Evolutionary conservation across 2,329 filamentous ascomycete species (phyloP).

Genomic region (Venturia nashicola): DNA sequence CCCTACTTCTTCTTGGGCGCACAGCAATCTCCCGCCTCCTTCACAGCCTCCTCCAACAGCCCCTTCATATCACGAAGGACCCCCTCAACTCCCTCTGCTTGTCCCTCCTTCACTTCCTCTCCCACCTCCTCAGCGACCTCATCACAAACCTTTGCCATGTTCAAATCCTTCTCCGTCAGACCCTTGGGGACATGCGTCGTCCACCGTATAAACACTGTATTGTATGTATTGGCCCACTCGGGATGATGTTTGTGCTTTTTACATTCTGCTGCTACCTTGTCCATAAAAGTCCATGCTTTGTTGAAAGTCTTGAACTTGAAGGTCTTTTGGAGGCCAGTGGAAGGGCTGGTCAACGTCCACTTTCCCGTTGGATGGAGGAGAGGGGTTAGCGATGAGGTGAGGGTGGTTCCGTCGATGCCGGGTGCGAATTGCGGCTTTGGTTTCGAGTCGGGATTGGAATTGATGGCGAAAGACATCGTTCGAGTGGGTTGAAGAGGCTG

Average conservation of each 20-base stretch:
- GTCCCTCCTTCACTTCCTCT: background rate
- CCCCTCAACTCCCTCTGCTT: background rate
- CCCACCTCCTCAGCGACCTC: conserved; percentile 6
- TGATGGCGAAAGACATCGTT: background rate
- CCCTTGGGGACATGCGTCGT: conserved; percentile 10
- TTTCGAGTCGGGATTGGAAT: background rate
- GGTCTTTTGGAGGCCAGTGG: conserved; percentile 2
- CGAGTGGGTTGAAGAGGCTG: background rate
- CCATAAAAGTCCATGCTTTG: conserved; percentile 11
- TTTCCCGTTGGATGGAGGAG: background rate
- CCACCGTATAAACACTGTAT: conserved; percentile 10
- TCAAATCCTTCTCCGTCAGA: conserved; percentile 9
- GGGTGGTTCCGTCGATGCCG: background rate
- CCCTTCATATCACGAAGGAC: background rate
- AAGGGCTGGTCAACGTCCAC: background rate
- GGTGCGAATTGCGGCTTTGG: background rate
- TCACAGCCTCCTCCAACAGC: background rate
- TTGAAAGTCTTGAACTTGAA: conserved; percentile 12
- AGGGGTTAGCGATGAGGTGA: background rate
- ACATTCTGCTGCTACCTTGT: conserved; percentile 6
- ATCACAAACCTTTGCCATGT: conserved; percentile 11
- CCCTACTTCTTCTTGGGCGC: conserved; percentile 9
- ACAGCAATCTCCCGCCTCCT: conserved; percentile 9
- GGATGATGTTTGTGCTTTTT: conserved; percentile 10
- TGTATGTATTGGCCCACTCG: conserved; percentile 12